Evolutionary conservation across 176 grass and related monocot genomes (phyloP).

Genomic region (Melocanna baccifera): DNA sequence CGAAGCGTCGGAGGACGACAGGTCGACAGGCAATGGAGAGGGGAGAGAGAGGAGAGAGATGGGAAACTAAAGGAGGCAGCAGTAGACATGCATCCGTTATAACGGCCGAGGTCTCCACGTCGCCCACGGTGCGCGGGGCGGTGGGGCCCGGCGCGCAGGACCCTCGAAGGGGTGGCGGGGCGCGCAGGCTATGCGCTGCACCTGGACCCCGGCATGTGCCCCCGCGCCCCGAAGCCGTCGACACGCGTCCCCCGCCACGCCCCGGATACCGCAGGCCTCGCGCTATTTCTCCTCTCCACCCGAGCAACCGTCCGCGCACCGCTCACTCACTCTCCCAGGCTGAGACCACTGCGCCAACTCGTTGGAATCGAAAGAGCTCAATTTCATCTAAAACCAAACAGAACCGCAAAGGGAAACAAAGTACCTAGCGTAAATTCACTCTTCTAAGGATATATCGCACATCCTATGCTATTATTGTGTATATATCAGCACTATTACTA

Average conservation of each 20-base stretch:
- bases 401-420: too few species aligned
- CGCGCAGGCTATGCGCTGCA: conserved; percentile 11
- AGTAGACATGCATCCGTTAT: not conserved
- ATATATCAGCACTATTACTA: too few species aligned
- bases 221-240: not conserved
- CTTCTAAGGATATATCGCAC: too few species aligned
- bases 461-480: too few species aligned
- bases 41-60: not conserved
- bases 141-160: not conserved
- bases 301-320: not conserved
- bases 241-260: conserved; percentile 39
- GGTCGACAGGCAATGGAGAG: not conserved
- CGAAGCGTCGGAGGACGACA: not conserved
- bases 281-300: not conserved
- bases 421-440: too few species aligned
- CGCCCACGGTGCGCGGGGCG: not conserved
- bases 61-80: not conserved
- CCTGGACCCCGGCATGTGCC: conserved; percentile 20
- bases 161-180: not conserved
- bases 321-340: not conserved
- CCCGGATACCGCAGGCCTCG: not conserved
- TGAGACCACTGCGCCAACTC: not conserved
- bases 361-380: not conserved
- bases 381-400: not conserved
- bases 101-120: conserved; percentile 23